Evolutionary conservation across 306 rosid species (phyloP).

Genomic region (Hippophae gyantsensis): DNA sequence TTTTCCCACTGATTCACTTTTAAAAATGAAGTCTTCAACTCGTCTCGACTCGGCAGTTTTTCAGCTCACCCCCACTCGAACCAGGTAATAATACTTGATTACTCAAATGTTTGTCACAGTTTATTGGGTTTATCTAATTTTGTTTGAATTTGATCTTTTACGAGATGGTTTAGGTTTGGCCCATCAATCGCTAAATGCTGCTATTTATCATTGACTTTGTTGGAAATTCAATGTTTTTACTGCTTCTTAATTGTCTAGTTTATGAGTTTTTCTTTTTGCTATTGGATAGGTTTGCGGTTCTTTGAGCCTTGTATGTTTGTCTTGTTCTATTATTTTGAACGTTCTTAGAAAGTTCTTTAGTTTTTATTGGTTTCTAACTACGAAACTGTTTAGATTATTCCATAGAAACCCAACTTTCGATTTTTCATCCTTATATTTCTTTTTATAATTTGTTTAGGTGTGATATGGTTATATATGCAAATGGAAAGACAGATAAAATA

Average conservation of each 20-base stretch:
- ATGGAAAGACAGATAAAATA: conserved; percentile 87
- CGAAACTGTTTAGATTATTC: too few relatives aligned
- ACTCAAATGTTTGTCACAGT: background rate
- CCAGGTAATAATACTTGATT: conserved; percentile 38
- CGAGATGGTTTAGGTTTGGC: conserved; percentile 7
- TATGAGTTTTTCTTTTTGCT: too few relatives aligned
- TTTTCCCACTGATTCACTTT: conserved; percentile 3
- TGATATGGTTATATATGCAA: conserved; percentile 73
- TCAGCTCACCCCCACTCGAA: conserved; percentile 98
- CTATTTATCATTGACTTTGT: conserved; percentile 15
- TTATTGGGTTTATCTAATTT: conserved; percentile 6
- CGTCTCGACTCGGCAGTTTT: conserved; percentile 78
- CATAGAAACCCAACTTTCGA: too few relatives aligned
- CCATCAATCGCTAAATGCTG: background rate
- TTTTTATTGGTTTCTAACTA: too few relatives aligned
- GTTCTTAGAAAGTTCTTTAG: too few relatives aligned
- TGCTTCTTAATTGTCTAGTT: background rate
- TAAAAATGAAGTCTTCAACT: conserved; percentile 58
- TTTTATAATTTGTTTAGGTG: conserved; percentile 39
- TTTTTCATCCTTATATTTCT: conserved; percentile 9
- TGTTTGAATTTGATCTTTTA: conserved; percentile 10
- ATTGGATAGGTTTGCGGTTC: too few relatives aligned
- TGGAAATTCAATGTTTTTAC: conserved; percentile 12
- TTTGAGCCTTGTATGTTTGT: too few relatives aligned
- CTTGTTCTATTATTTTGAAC: too few relatives aligned